Conservation (phyloP, 495 filamentous ascomycete species). For the Durotheca rogersii region DNA sequence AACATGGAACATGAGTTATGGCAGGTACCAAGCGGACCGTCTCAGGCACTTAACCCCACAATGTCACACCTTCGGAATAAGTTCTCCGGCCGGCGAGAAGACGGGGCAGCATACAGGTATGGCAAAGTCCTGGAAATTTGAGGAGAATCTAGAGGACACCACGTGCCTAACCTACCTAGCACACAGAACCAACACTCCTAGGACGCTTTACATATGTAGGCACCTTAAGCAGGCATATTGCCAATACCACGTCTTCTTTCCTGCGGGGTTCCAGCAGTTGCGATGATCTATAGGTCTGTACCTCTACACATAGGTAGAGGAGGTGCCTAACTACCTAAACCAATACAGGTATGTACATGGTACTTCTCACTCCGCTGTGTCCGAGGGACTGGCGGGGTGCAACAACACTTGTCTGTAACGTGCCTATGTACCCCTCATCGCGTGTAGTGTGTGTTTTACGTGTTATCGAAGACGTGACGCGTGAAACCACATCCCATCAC, state of each 20-base stretch:
- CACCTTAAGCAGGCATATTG: not conserved
- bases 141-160: conserved; percentile 7
- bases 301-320: too few relatives aligned
- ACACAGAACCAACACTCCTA: too few relatives aligned
- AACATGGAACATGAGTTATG: too few relatives aligned
- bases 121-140: conserved; percentile 9
- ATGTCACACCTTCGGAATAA: conserved; percentile 7
- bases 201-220: not conserved
- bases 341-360: not conserved
- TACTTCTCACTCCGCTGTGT: too few relatives aligned
- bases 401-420: too few relatives aligned
- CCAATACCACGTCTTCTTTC: too few relatives aligned
- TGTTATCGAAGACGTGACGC: conserved; percentile 21
- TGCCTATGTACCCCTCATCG: conserved; percentile 29
- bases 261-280: not conserved
- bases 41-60: conserved; percentile 9
- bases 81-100: too few relatives aligned
- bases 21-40: not conserved
- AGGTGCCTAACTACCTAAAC: not conserved
- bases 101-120: too few relatives aligned
- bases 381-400: too few relatives aligned
- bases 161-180: not conserved
- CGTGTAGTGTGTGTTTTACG: conserved; percentile 9
- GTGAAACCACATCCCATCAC: conserved; percentile 25
- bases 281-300: too few relatives aligned